Conservation (phyloP, 2,329 filamentous ascomycete genomes). For the Tolypocladium tropicale region DNA sequence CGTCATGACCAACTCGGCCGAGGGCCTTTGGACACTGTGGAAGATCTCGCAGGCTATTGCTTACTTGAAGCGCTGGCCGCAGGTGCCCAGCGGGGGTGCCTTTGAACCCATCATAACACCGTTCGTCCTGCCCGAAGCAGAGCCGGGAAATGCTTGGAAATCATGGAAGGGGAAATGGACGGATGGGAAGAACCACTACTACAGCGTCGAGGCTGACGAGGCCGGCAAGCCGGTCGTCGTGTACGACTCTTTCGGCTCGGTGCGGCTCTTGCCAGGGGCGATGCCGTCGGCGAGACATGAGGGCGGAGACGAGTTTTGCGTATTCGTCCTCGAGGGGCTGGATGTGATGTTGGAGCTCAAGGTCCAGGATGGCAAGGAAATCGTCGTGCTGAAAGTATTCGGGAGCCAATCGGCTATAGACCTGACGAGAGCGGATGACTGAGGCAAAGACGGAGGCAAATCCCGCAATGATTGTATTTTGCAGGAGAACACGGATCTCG, state of each 20-base stretch:
- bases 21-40: neutral
- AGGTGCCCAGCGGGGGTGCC: neutral
- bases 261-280: neutral
- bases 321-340: neutral
- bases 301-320: neutral
- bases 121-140: neutral
- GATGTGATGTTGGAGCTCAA: neutral
- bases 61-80: neutral
- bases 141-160: neutral
- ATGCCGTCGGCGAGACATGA: neutral
- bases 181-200: neutral
- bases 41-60: neutral
- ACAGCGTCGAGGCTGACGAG: neutral
- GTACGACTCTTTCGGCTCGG: neutral
- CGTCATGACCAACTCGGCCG: conserved; percentile 11
- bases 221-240: neutral
- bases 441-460: neutral
- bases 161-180: neutral
- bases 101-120: neutral
- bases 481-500: too few relatives aligned
- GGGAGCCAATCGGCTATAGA: neutral
- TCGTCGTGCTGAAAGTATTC: neutral
- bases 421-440: neutral
- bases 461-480: too few relatives aligned
- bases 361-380: neutral